phyloP scores from a whole-genome alignment of 2,329 filamentous ascomycete species.

The Geosmithia morbida region DNA sequence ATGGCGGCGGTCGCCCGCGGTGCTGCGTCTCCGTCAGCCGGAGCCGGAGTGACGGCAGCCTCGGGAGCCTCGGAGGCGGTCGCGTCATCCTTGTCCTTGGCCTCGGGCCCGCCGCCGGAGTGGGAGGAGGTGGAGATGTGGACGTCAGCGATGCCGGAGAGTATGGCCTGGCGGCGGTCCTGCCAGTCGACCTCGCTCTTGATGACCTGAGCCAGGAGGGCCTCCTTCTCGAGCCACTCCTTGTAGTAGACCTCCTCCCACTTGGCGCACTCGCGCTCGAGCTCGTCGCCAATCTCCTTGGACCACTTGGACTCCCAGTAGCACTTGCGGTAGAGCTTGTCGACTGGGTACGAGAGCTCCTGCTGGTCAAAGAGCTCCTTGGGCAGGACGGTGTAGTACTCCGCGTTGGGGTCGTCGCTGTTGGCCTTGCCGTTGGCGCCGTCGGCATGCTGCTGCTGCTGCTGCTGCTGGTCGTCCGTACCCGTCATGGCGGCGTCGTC shows the following conservation, averaged over 20 bases:
- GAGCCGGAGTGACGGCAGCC: too few species aligned
- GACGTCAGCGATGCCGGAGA: conserved; percentile 31
- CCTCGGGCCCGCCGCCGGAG: background rate
- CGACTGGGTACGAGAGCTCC: conserved; percentile 44
- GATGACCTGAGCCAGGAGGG: conserved; percentile 60
- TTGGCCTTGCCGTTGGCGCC: conserved; percentile 15
- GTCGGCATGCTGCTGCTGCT: background rate
- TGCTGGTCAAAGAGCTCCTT: conserved; percentile 48
- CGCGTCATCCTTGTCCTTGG: background rate
- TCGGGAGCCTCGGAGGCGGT: too few species aligned
- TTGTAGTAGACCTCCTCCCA: conserved; percentile 53
- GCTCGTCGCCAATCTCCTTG: conserved; percentile 46
- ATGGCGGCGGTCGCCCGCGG: background rate
- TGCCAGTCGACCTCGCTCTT: conserved; percentile 53
- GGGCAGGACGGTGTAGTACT: conserved; percentile 40
- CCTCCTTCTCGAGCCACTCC: conserved; percentile 71
- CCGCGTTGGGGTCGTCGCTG: conserved; percentile 38
- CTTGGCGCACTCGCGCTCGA: conserved; percentile 49
- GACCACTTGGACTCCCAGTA: conserved; percentile 61
- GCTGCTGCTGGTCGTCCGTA: background rate
- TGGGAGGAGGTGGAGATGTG: conserved; percentile 16
- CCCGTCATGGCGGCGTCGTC: conserved; percentile 37
- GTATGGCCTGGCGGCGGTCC: conserved; percentile 38
- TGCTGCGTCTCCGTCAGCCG: background rate
- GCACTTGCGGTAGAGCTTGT: conserved; percentile 53